Evolutionary conservation across 2,329 filamentous ascomycete genomes (phyloP).

Genomic region (Penicillium sp.): DNA sequence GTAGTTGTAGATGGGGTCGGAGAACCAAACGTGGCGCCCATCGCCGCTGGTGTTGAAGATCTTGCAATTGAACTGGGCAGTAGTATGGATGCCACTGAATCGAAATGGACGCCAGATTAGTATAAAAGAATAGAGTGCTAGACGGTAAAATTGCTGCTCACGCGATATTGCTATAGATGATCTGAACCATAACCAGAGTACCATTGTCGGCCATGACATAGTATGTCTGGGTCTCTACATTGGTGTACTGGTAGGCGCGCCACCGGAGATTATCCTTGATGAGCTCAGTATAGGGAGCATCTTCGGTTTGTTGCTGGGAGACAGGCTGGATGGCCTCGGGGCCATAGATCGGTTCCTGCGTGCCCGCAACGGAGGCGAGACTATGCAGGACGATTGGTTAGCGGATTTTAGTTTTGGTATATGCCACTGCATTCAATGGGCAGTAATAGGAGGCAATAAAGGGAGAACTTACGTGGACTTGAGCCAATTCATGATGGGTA

Average conservation of each 20-base stretch:
- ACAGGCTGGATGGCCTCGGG: slow-evolving; percentile 85
- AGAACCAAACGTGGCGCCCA: slow-evolving; percentile 80
- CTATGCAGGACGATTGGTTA: slow-evolving; percentile 49
- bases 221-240: slow-evolving; percentile 93
- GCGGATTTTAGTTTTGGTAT: slow-evolving; percentile 54
- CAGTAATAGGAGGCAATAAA: slow-evolving; percentile 4
- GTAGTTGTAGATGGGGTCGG: slow-evolving; percentile 76
- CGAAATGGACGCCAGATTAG: slow-evolving; percentile 20
- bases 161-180: slow-evolving; percentile 98
- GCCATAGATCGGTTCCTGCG: slow-evolving; percentile 94
- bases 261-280: slow-evolving; percentile 81
- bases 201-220: slow-evolving; percentile 85
- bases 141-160: slow-evolving; percentile 54
- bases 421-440: background rate
- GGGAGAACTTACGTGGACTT: slow-evolving; percentile 75
- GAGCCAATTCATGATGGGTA: slow-evolving; percentile 87
- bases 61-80: slow-evolving; percentile 93
- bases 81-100: slow-evolving; percentile 81
- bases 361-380: slow-evolving; percentile 82
- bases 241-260: slow-evolving; percentile 79
- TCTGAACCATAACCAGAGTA: slow-evolving; percentile 76
- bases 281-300: slow-evolving; percentile 79
- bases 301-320: slow-evolving; percentile 77
- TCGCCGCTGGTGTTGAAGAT: slow-evolving; percentile 78
- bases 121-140: background rate